Evolutionary conservation across 2,329 filamentous ascomycete species (phyloP).

Genomic region (Nigrospora osmanthi): DNA sequence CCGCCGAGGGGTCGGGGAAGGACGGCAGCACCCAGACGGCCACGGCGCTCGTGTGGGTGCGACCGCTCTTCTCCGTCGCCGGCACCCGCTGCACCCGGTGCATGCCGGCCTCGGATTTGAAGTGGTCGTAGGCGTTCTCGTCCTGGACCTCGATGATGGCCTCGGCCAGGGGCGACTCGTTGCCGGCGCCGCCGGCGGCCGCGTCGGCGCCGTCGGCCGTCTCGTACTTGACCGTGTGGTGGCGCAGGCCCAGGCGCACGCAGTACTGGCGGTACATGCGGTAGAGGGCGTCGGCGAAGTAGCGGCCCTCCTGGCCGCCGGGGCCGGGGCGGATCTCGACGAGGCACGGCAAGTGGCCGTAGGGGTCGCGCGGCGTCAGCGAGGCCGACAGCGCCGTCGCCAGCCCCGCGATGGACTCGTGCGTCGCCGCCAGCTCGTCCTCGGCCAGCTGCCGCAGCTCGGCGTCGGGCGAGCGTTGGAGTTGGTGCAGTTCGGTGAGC

Average conservation of each 20-base stretch:
- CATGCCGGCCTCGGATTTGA: slow-evolving; percentile 86
- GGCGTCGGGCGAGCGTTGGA: slow-evolving; percentile 44
- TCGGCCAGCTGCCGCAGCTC: slow-evolving; percentile 72
- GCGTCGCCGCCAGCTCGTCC: slow-evolving; percentile 72
- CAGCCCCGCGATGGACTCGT: slow-evolving; percentile 52
- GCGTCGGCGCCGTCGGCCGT: slow-evolving; percentile 53
- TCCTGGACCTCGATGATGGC: slow-evolving; percentile 78
- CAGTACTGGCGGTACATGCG: slow-evolving; percentile 87
- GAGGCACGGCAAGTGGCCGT: slow-evolving; percentile 81
- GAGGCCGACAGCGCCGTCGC: slow-evolving; percentile 63
- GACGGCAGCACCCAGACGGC: slow-evolving; percentile 88
- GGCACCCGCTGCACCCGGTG: slow-evolving; percentile 93
- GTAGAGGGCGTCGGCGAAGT: slow-evolving; percentile 82
- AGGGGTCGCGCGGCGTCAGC: slow-evolving; percentile 82
- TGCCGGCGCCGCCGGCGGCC: slow-evolving; percentile 39
- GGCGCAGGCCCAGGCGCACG: slow-evolving; percentile 55
- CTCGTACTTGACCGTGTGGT: slow-evolving; percentile 72
- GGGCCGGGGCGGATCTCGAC: slow-evolving; percentile 88
- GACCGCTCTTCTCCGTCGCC: slow-evolving; percentile 80
- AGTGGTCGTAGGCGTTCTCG: slow-evolving; percentile 68
- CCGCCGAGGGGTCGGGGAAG: slow-evolving; percentile 47
- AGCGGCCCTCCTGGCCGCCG: slow-evolving; percentile 81
- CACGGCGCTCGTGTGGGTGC: slow-evolving; percentile 88
- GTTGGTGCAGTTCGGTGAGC: slow-evolving; percentile 42
- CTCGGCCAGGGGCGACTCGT: slow-evolving; percentile 69